Conservation (phyloP, 768 basidiomycete species). For the Calocybe cyanea region DNA sequence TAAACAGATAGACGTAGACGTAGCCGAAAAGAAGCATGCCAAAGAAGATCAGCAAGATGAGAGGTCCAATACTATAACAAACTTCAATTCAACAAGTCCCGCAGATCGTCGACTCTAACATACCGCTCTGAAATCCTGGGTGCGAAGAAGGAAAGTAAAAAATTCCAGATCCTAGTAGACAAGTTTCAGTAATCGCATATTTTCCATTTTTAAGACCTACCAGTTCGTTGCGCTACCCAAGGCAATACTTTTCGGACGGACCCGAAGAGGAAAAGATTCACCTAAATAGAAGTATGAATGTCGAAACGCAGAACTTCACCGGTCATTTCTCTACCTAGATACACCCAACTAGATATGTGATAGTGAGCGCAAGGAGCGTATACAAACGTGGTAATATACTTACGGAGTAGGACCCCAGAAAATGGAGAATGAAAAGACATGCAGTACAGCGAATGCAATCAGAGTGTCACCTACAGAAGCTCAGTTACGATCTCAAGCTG, state of each 20-base stretch:
- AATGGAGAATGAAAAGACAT: constrained; percentile 66
- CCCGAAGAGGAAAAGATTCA: constrained; percentile 78
- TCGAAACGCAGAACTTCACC: no score
- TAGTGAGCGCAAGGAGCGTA: background rate
- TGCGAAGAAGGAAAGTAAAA: constrained; percentile 69
- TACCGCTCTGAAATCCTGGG: constrained; percentile 59
- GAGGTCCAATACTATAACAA: constrained; percentile 55
- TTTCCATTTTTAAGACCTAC: constrained; percentile 13
- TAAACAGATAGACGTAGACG: constrained; percentile 69
- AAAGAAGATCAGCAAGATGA: constrained; percentile 75
- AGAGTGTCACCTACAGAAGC: constrained; percentile 45
- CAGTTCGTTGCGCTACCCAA: constrained; percentile 57
- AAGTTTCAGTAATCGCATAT: constrained; percentile 19
- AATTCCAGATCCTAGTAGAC: constrained; percentile 71
- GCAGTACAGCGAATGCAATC: constrained; percentile 75
- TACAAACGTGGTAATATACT: constrained; percentile 14
- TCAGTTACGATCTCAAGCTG: background rate
- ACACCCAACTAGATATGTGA: constrained; percentile 48
- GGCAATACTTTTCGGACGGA: constrained; percentile 74
- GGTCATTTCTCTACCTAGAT: constrained; percentile 38
- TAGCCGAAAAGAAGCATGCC: constrained; percentile 68
- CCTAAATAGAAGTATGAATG: constrained; percentile 21
- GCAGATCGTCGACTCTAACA: constrained; percentile 12
- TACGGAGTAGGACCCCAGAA: constrained; percentile 76
- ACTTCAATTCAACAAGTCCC: background rate